Percentiles rank a stretch among this genome's conserved stretches.
Conservation (phyloP, 257 asterid genomes). For the Scutellaria minor region DNA sequence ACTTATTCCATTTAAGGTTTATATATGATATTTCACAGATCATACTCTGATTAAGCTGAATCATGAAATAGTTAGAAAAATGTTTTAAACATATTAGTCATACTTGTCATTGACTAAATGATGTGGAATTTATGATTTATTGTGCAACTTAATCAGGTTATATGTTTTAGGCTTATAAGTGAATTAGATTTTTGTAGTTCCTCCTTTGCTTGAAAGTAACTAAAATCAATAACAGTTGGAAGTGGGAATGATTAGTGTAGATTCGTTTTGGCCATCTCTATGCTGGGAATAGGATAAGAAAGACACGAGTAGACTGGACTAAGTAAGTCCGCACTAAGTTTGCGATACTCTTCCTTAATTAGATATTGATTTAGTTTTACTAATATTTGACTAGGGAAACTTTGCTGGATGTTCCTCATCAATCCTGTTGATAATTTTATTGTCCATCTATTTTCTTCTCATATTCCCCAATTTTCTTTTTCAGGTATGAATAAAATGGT, state of each 20-base stretch:
- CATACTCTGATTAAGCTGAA: neutral
- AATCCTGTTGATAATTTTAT: neutral
- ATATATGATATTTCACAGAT: neutral
- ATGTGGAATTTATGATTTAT: neutral
- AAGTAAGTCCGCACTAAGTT: neutral
- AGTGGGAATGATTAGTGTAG: neutral
- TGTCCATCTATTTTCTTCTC: constrained; percentile 1
- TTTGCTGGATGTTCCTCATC: neutral
- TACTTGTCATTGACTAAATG: neutral
- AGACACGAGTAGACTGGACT: neutral
- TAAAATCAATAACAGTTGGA: neutral
- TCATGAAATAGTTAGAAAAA: neutral
- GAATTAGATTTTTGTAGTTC: neutral
- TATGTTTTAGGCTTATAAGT: neutral
- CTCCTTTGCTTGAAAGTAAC: neutral
- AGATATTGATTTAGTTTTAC: neutral
- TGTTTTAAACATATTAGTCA: neutral
- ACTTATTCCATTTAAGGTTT: neutral
- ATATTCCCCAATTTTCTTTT: constrained; percentile 12
- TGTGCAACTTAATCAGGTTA: neutral
- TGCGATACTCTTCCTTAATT: neutral
- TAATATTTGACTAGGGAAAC: neutral
- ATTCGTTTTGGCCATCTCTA: neutral
- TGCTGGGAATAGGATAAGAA: neutral
- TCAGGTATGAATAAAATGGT: constrained; percentile 99